A percentile compares a stretch with the other conserved stretches of the same genome.
Evolutionary conservation across 2,329 filamentous ascomycete genomes (phyloP).

Genomic region (Neophaeococcomyces mojaviensis): DNA sequence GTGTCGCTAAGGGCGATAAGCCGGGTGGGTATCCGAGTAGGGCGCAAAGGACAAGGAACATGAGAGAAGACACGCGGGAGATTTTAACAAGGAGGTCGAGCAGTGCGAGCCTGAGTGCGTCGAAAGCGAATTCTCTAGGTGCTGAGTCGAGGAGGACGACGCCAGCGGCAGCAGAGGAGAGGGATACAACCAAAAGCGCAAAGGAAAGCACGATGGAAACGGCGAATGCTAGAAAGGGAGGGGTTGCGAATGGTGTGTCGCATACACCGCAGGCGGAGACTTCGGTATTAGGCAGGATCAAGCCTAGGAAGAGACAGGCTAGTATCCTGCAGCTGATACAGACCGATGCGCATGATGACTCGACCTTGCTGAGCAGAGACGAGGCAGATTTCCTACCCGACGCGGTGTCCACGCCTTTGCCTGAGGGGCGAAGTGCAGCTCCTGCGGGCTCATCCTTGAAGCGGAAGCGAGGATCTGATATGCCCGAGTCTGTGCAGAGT

Average conservation of each 20-base stretch:
- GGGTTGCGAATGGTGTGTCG: neutral
- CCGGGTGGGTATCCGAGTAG: conserved; percentile 19
- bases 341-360: conserved; percentile 16
- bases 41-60: conserved; percentile 17
- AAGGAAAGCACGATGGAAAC: neutral
- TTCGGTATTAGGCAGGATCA: conserved; percentile 20
- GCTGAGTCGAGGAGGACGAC: neutral
- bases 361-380: conserved; percentile 18
- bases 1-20: conserved; percentile 18
- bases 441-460: conserved; percentile 13
- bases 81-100: conserved; percentile 10
- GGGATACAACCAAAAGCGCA: neutral
- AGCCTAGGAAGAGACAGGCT: conserved; percentile 20
- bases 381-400: conserved; percentile 21
- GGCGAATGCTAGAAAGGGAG: conserved; percentile 6
- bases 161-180: conserved; percentile 1
- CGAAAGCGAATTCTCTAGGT: conserved; percentile 3
- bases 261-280: conserved; percentile 17
- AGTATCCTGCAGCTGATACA: conserved; percentile 19
- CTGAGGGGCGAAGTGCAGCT: neutral
- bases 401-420: conserved; percentile 18
- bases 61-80: conserved; percentile 15
- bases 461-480: conserved; percentile 16
- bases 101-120: conserved; percentile 9
- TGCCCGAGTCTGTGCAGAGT: neutral